These are phyloP conservation scores for Russula sp. DNA, from an alignment of 768 basidiomycete species.

Conservation along the genomic window DNA sequence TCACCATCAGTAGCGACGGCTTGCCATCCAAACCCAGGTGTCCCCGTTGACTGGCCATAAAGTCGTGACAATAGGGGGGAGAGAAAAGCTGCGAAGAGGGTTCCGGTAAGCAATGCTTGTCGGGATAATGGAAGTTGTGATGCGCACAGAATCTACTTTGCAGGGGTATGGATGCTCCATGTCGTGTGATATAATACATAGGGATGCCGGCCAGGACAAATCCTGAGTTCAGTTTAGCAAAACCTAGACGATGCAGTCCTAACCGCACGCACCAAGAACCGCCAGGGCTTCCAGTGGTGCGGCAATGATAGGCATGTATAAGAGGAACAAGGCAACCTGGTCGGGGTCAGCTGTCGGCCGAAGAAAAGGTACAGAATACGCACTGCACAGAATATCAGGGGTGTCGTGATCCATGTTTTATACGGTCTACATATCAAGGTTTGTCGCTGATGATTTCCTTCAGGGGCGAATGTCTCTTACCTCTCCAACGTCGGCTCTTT, in stretches of 20 bases:
- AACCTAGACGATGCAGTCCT: constrained; percentile 10
- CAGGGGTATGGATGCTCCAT: constrained; percentile 34
- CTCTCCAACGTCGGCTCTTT: constrained; percentile 88
- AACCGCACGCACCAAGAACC: constrained; percentile 60
- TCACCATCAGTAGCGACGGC: constrained; percentile 68
- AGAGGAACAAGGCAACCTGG: constrained; percentile 80
- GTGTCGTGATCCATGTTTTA: constrained; percentile 86
- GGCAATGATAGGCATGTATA: constrained; percentile 92
- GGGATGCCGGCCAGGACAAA: constrained; percentile 78
- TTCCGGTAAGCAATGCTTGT: constrained; percentile 8
- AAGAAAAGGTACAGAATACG: constrained; percentile 28
- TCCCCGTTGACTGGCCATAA: constrained; percentile 39
- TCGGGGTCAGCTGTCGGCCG: not conserved
- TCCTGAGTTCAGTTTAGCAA: constrained; percentile 35
- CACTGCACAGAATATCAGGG: constrained; percentile 83
- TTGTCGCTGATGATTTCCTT: not conserved
- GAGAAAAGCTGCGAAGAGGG: constrained; percentile 35
- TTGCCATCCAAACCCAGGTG: constrained; percentile 63
- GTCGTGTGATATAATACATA: constrained; percentile 73
- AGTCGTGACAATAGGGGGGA: constrained; percentile 41
- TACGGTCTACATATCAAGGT: constrained; percentile 61
- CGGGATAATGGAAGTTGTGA: not conserved
- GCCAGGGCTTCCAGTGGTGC: constrained; percentile 85
- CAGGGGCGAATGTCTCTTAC: constrained; percentile 32
- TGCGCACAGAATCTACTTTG: constrained; percentile 31